Evolutionary conservation across 768 basidiomycete species (phyloP).

Genomic region (Leccinum rimulosum): DNA sequence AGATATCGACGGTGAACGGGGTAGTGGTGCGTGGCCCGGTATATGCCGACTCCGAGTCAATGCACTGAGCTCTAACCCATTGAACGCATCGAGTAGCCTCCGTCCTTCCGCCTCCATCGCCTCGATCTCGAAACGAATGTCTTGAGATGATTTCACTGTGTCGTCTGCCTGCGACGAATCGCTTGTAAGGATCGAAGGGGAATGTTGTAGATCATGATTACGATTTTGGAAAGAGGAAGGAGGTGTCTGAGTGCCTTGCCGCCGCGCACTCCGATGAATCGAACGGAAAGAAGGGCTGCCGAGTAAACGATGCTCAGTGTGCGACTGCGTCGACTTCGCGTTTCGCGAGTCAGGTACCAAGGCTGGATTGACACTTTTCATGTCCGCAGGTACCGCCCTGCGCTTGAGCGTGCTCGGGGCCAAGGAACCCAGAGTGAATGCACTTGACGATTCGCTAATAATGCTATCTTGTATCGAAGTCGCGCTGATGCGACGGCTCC

Average conservation of each 20-base stretch:
- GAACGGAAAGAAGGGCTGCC: conserved; percentile 38
- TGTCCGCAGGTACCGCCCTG: conserved; percentile 44
- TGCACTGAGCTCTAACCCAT: conserved; percentile 70
- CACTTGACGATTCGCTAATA: conserved; percentile 43
- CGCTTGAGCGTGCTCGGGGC: conserved; percentile 36
- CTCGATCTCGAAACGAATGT: conserved; percentile 65
- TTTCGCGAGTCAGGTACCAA: conserved; percentile 39
- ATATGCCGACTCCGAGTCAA: conserved; percentile 41
- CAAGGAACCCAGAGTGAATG: conserved; percentile 31
- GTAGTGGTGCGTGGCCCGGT: conserved; percentile 21
- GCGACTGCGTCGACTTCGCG: conserved; percentile 44
- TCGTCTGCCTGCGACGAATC: conserved; percentile 53
- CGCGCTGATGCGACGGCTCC: conserved; percentile 33
- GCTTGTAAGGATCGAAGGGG: conserved; percentile 28
- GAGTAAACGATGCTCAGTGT: conserved; percentile 22
- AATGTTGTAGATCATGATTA: conserved; percentile 37
- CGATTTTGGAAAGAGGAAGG: conserved; percentile 51
- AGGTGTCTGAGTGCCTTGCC: conserved; percentile 43
- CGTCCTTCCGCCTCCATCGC: conserved; percentile 69
- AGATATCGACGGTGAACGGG: conserved; percentile 32
- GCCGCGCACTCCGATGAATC: conserved; percentile 43
- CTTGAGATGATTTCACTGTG: conserved; percentile 53
- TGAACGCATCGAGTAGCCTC: conserved; percentile 75
- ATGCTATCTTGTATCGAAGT: conserved; percentile 44
- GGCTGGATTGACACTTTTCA: conserved; percentile 31